Percentiles rank a stretch among this genome's conserved stretches.
These are phyloP conservation scores for Phoma sp. DNA, from an alignment of 2,329 filamentous ascomycete species.

Conservation along the genomic window DNA sequence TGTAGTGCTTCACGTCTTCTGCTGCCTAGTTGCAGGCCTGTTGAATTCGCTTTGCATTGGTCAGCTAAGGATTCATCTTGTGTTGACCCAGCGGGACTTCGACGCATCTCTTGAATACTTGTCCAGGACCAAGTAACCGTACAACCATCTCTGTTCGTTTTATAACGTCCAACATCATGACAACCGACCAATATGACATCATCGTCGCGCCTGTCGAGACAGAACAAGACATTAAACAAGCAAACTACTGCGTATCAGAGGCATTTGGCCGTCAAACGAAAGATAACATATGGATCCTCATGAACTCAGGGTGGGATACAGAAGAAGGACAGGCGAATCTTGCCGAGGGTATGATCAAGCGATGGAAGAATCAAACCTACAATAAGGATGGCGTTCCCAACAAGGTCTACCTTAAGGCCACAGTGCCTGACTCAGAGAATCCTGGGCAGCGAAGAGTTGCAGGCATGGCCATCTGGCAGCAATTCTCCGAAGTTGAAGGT, in stretches of 20 bases:
- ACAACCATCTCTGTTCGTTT: not conserved
- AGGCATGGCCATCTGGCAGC: constrained; percentile 63
- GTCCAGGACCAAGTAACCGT: not conserved
- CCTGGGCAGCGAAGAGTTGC: constrained; percentile 47
- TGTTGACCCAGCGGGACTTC: not conserved
- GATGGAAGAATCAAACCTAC: constrained; percentile 50
- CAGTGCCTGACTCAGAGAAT: constrained; percentile 46
- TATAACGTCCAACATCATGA: constrained; percentile 13
- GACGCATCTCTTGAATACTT: not conserved
- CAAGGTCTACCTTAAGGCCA: constrained; percentile 62
- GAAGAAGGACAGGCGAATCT: constrained; percentile 50
- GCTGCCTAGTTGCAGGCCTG: constrained; percentile 7
- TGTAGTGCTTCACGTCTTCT: not conserved
- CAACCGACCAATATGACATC: constrained; percentile 18
- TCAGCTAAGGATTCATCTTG: constrained; percentile 3
- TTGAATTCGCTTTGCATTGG: constrained; percentile 3
- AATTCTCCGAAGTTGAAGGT: constrained; percentile 58
- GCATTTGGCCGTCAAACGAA: constrained; percentile 59
- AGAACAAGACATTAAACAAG: constrained; percentile 32
- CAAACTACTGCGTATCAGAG: constrained; percentile 44
- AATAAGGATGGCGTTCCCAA: constrained; percentile 57
- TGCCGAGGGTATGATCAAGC: constrained; percentile 48
- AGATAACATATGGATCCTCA: constrained; percentile 59
- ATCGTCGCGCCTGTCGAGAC: constrained; percentile 27
- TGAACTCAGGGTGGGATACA: constrained; percentile 63